Percentiles rank a stretch among this genome's conserved stretches.
Evolutionary conservation across 1,284 basidiomycete genomes (phyloP).

Genomic region (Ceratobasidium sp.): DNA sequence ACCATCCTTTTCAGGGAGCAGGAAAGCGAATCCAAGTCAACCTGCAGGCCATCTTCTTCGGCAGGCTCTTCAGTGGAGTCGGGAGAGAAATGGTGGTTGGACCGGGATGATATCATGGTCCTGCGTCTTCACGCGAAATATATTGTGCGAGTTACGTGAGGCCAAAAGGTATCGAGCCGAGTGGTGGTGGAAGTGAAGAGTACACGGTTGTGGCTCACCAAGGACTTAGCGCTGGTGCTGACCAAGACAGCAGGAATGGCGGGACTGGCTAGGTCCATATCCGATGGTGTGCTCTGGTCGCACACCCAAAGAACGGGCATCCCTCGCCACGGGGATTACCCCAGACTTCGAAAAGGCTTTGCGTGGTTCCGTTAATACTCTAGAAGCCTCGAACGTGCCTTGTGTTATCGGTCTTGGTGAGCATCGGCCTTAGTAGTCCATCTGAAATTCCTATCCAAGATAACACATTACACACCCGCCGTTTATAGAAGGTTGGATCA

Average conservation of each 20-base stretch:
- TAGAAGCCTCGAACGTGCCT: constrained; percentile 7
- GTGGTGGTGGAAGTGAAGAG: not conserved
- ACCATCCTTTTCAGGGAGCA: not conserved
- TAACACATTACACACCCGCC: not conserved
- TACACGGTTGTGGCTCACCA: not conserved
- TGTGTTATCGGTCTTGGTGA: not conserved
- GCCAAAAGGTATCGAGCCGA: not conserved
- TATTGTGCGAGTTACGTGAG: not conserved
- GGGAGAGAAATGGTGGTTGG: constrained; percentile 7
- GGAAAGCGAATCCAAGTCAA: constrained; percentile 2
- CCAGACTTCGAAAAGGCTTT: not conserved
- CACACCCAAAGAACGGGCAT: constrained; percentile 4
- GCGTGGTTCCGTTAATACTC: not conserved
- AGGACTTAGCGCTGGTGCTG: constrained; percentile 2
- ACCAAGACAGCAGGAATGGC: not conserved
- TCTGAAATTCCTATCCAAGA: not conserved
- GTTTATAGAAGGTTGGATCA: not conserved
- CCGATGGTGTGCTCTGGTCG: constrained; percentile 16
- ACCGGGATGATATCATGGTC: constrained; percentile 5
- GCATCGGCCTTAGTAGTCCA: constrained; percentile 11
- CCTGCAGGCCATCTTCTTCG: constrained; percentile 17
- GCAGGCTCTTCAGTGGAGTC: constrained; percentile 1
- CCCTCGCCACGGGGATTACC: not conserved
- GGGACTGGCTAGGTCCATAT: not conserved
- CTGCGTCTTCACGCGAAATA: not conserved